Evolutionary conservation across 1,284 basidiomycete species (phyloP), one percentile per base, ranked within the genome.

Genomic region (Cryptococcus sp.): DNA sequence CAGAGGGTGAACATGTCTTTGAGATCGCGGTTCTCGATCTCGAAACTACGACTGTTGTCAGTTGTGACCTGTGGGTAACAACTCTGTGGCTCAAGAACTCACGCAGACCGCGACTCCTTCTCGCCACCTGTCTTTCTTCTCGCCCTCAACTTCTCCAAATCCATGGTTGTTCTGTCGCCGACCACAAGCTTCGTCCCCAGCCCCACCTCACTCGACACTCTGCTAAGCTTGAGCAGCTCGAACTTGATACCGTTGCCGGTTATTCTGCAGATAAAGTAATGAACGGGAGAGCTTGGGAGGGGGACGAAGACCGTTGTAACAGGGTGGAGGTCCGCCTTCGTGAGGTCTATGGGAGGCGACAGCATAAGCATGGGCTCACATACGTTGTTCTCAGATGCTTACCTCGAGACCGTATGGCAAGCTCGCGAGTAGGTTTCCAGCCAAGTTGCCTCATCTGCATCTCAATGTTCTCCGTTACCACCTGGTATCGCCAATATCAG

Each of bases 381-480:
- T 33, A 33, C 9, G 9, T 33, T 9, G 28, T 33, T 4, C 28
- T 33, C 28, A 18, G 8, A 16, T 18, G 40, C 56, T 36, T 13
- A 64, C 66, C 65, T 53, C 69, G 65, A 1, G 66, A 62, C 13
- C 68, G 65, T 9, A 76, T 56, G 3, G 69, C 59, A 7, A 74
- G 50, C n/a, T 69, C 60, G 2, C 73, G 67, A 4, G 61, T 53
- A 4, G 73, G 73, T 15, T 56, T 38, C 56, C 67, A 68, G 2
- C 73, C 73, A 6, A 74, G 56, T 35, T 69, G 67, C 5, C 67
- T 54, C 59, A 74, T 67, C 37, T 76, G 72, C 50, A 57, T 59
- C 49, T 74, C 71, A 13, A 74, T 55, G 52, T 66, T 70, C 56
- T 76, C 73, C 50, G 66, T 68, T 38, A 74, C 65, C 35, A 70